Evolutionary conservation across 2,329 filamentous ascomycete genomes (phyloP), one percentile per base, ranked within the genome.

Genomic region (Dactylella cylindrospora): DNA sequence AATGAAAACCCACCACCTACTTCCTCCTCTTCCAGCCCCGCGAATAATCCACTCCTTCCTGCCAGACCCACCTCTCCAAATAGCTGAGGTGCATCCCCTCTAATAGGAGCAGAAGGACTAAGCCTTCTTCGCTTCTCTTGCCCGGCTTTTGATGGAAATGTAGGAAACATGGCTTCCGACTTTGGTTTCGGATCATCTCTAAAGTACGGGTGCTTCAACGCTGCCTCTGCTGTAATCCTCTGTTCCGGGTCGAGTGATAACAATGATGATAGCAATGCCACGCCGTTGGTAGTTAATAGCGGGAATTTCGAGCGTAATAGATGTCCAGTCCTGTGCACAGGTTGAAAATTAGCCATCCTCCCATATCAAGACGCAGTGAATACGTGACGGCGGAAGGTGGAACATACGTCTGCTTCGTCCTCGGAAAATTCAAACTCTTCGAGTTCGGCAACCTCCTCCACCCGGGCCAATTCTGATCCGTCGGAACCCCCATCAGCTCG

Each of bases 101-200:
- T 78, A 31, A 80, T 81, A 0, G 93, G 93, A 5, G 93, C 93
- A 72, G 90, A 84, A 0, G 93, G 93, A 65, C 84, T 90, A 61
- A 84, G 82, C 60, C 81, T 78, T 66, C 88, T 77, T 67, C 90
- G 78, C 70, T 84, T 85, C 77, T 98, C 93, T 76, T 93, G 86
- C 1, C 90, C 89, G 0, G 93, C 93, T 73, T 95, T 96, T 68
- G 87, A 93, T 0, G 93, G 93, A 72, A 97, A 98, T 0, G 93
- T 97, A 2, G 93, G 93, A 71, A 98, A 97, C 84, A 98, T 85
- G 68, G 85, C 86, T 71, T 88, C 86, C 5, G 85, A 84, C 75
- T 97, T 97, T 1, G 90, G 88, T 62, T 86, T 86, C 0, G 93
- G 93, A 67, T 94, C 86, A 74, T 97, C 90, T 13, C 73, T 77